Base-by-base conservation (phyloP, 495 filamentous ascomycete genomes). In the Podospora pseudocomata region DNA sequence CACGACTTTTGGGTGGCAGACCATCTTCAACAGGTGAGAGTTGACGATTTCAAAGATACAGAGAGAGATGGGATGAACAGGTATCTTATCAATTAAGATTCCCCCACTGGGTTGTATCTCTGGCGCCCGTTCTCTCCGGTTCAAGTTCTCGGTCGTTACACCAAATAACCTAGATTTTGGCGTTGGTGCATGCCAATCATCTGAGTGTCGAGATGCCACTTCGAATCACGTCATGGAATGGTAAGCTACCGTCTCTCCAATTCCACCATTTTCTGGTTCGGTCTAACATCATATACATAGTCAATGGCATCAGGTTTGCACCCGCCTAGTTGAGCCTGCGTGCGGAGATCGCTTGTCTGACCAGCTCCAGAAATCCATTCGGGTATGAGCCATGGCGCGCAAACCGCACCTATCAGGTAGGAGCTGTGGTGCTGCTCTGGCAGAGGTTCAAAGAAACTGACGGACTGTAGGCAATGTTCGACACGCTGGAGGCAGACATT, bases 351-450 rank as follows among this genome's bases (percentile, higher is more conserved):
- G 4, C 49, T 3, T 55, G 39, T 23, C 66, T 77, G 70, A 73
- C 68, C 23, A 1, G 7, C 18, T 28, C 20, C 65, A 93, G 92
- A 73, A 98, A 99, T 76, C 95, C 95, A 13, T 97, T 99, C 76
- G 87, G 88, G 23, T 97, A 97, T 76, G 90, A 94, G 78, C 95
- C 95, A 90, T 99, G 95, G 95, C 84, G 92, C 70, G 86, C 91
- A 68, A 89, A 88, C 59, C 89, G 89, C 74, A 91, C 92, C n/a
- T 97, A 94, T 78, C 88, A 88, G 76, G 89, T 92, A 74, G 66
- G 32, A 61, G 30, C 18, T 9, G 16, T 16, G 53, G 11, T 23
- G 16, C 3, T 32, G n/a, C 4, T 23, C 18, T 9, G 54, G 55
- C 66, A 39, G 59, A 19, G 18, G 26, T 18, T 15, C 54, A 0